Base-by-base conservation (phyloP, 306 rosid genomes). In the Cucumis cinereus region DNA sequence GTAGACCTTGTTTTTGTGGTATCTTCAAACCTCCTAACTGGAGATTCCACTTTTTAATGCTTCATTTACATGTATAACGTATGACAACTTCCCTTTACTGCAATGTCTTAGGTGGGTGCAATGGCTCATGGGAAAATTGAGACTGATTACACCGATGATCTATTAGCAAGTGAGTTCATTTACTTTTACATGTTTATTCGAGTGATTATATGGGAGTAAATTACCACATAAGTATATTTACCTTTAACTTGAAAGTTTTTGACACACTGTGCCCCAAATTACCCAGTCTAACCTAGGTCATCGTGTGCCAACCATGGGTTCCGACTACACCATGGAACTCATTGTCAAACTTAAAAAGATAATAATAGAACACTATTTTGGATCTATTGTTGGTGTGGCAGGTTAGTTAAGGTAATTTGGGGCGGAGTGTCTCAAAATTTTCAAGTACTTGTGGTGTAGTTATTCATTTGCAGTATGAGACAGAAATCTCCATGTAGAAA, bases 121-220 rank as follows among this genome's bases (percentile, higher is more conserved):
- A 88, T 90, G 93, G 89, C 97, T 83, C 96, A 88, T 77, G 97
- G 96, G 73, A 90, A 88, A 88, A 73, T 93, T 82, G 94, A 90
- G 81, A 75, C 87, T 0, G 94, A 88, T 73, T 93, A 87, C 69
- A 87, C 85, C 15, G 92, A 93, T 0, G 98, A 93, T 78, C 87
- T 80, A 64, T 53, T 93, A 81, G 87, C 97, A 80, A 78, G 98
- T 93, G 85, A 10, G 89, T 77, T n/a, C 56, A 10, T 64, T 73
- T 52, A 23, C 35, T 20, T 47, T 63, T 8, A 6, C 23, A 6
- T 7, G 30, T 22, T 49, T 50, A 45, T 66, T 41, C 28, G 20
- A 77, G 69, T 35, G 20, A 13, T 36, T 26, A 17, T 43, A 70
- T 72, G n/a, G 33, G 36, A 66, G 52, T 16, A 38, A 63, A 36